Evolutionary conservation across 768 basidiomycete species (phyloP), one percentile per base, ranked within the genome.

Genomic region (Boletus eberwhitei): DNA sequence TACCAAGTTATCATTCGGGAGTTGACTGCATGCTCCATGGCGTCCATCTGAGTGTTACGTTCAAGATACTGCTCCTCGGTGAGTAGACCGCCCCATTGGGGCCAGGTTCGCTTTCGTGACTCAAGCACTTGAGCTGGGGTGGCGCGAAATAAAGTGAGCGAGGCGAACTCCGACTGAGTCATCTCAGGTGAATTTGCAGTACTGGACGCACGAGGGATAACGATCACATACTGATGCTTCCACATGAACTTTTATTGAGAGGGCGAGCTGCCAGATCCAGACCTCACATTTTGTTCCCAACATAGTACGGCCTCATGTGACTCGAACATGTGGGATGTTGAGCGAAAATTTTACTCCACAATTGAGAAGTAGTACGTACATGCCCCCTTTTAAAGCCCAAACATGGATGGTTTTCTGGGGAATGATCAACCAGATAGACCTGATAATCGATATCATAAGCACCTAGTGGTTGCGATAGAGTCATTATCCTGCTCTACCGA

Each of bases 1-100:
- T 62, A 83, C 84, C 84, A 87, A 39, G 77, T 79, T 39, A 73
- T 76, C 36, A 81, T 59, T 40, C 71, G 76, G 13, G 77, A 81
- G 45, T 80, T 66, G 17, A 58, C 60, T 8, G 78, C 77, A 48
- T 79, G 74, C 50, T 80, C 78, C 53, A 72, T 66, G 7, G 54
- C 54, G 35, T 80, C 76, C 61, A 79, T 66, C 13, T 68, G 55
- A 0, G 57, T 69, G 57, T 80, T 74, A 29, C 77, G 69, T 35
- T 73, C 67, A 9, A 80, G 57, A 58, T 80, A 85, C 53, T 79
- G 72, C 41, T 81, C 77, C 21, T 76, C 39, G 1, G 73, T 71
- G 54, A 78, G 56, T 2, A 72, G 73, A 50, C 66, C 73, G 4
- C 74, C 75, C 82, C 81, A 85, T 60, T 75, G 61, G 14, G 51